Evolutionary conservation across 257 asterid genomes (phyloP).

Genomic region (Solanum bulbocastanum): DNA sequence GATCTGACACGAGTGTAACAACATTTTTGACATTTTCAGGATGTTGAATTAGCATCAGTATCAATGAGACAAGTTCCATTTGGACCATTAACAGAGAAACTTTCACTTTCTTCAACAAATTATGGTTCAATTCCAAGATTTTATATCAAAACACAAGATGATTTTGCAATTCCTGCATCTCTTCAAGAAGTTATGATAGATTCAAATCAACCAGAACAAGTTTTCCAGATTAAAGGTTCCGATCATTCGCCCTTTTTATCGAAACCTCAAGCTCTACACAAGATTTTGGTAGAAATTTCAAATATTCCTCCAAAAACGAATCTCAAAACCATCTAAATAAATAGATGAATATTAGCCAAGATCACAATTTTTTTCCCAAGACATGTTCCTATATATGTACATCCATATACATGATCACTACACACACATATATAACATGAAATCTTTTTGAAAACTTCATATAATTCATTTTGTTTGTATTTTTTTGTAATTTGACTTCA

Average conservation of each 20-base stretch:
- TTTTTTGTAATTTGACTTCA: background rate
- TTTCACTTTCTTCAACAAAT: constrained; percentile 30
- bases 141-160: constrained; percentile 37
- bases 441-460: background rate
- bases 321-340: background rate
- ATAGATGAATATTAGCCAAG: background rate
- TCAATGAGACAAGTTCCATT: constrained; percentile 41
- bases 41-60: constrained; percentile 41
- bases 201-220: constrained; percentile 33
- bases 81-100: constrained; percentile 33
- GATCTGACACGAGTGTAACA: background rate
- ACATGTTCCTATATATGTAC: background rate
- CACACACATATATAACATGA: background rate
- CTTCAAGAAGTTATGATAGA: constrained; percentile 46
- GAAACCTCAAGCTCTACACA: constrained; percentile 43
- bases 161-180: constrained; percentile 31
- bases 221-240: constrained; percentile 37
- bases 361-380: background rate
- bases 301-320: background rate
- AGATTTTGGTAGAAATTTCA: constrained; percentile 30
- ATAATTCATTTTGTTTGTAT: background rate
- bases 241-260: constrained; percentile 60
- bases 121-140: constrained; percentile 38
- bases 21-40: constrained; percentile 13
- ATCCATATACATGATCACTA: background rate